Percentiles rank a stretch among this genome's conserved stretches.
Evolutionary conservation across 2,329 filamentous ascomycete species (phyloP).

Genomic region (Nigrospora sphaerica): DNA sequence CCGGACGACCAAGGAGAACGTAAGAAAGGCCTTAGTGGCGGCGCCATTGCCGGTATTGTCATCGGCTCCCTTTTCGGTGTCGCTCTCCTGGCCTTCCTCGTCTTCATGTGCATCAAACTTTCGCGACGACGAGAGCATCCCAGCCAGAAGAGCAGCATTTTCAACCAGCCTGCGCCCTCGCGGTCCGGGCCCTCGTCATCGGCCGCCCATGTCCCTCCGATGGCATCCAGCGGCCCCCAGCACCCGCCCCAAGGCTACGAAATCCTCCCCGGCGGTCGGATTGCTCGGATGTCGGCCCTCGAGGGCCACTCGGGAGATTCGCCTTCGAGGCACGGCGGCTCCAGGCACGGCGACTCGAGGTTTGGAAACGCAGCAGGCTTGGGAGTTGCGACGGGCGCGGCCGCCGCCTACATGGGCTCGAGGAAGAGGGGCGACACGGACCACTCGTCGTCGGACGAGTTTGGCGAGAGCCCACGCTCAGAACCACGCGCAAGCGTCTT

Average conservation of each 20-base stretch:
- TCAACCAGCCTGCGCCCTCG: slow-evolving; percentile 85
- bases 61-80: slow-evolving; percentile 70
- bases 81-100: slow-evolving; percentile 59
- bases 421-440: slow-evolving; percentile 44
- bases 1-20: slow-evolving; percentile 17
- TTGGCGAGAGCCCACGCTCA: slow-evolving; percentile 65
- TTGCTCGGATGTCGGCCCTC: slow-evolving; percentile 91
- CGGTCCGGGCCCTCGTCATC: slow-evolving; percentile 38
- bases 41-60: slow-evolving; percentile 84
- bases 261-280: slow-evolving; percentile 76
- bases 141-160: slow-evolving; percentile 64
- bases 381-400: slow-evolving; percentile 36
- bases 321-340: slow-evolving; percentile 43
- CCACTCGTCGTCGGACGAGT: slow-evolving; percentile 66
- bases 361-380: slow-evolving; percentile 19
- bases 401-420: slow-evolving; percentile 38
- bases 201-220: slow-evolving; percentile 23
- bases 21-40: slow-evolving; percentile 57
- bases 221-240: slow-evolving; percentile 2
- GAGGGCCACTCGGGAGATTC: slow-evolving; percentile 66
- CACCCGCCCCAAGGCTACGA: slow-evolving; percentile 52
- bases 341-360: slow-evolving; percentile 36
- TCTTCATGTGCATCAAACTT: slow-evolving; percentile 59
- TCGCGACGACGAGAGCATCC: slow-evolving; percentile 39
- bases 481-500: slow-evolving; percentile 49